These are phyloP conservation scores for Euphorbia tirucalli DNA, from an alignment of 345 rosid species.

Conservation along the genomic window DNA sequence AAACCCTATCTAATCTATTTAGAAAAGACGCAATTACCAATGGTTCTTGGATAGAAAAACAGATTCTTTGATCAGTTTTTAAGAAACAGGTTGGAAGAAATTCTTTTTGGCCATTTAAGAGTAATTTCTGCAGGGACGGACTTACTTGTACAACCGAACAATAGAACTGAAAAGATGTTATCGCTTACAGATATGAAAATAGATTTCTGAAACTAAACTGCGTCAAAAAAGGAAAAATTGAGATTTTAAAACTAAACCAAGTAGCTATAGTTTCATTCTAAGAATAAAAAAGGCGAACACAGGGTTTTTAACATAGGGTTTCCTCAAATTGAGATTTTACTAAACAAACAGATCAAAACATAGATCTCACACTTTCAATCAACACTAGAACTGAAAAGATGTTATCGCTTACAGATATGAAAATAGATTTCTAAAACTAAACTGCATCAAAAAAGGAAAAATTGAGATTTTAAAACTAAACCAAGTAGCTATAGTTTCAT, in stretches of 20 bases:
- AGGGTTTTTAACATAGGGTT: no score
- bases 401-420: background rate
- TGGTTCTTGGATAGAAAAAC: background rate
- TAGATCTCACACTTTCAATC: constrained; percentile 3
- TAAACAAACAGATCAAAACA: background rate
- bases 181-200: background rate
- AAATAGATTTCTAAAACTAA: background rate
- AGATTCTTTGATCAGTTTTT: background rate
- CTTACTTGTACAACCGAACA: no score
- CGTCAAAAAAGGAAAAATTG: background rate
- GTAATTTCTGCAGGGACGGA: background rate
- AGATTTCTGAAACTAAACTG: background rate
- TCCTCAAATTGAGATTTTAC: background rate
- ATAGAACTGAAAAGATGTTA: background rate
- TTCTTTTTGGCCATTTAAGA: background rate
- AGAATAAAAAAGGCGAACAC: background rate
- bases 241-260: constrained; percentile 2
- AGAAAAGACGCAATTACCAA: background rate
- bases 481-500: background rate
- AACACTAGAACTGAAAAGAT: background rate
- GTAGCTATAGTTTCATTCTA: background rate
- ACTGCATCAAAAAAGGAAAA: background rate
- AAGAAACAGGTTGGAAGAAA: background rate
- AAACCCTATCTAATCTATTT: background rate
- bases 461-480: no score